Evolutionary conservation across 805 yeast species (phyloP).

Genomic region (Saccharomycopsis microspora): DNA sequence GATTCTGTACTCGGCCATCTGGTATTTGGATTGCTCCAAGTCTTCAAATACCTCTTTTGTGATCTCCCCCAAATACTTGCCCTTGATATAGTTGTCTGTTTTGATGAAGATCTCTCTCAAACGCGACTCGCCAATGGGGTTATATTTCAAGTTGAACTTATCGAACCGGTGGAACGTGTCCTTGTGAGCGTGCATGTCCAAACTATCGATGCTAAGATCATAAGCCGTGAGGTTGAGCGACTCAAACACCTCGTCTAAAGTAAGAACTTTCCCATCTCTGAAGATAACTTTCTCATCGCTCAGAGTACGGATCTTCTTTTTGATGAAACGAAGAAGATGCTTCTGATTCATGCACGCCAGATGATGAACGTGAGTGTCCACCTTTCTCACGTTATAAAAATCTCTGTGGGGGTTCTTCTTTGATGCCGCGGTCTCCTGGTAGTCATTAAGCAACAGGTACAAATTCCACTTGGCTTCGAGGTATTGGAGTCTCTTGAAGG

Average conservation of each 20-base stretch:
- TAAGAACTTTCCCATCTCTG: conserved; percentile 83
- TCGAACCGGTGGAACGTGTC: conserved; percentile 98
- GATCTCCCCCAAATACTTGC: conserved; percentile 83
- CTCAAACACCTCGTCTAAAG: conserved; percentile 82
- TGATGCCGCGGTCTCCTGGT: conserved; percentile 82
- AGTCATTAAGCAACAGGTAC: conserved; percentile 79
- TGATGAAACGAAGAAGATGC: conserved; percentile 87
- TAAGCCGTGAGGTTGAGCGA: conserved; percentile 88
- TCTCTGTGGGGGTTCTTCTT: conserved; percentile 95
- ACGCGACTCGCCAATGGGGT: conserved; percentile 97
- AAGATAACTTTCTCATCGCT: conserved; percentile 86
- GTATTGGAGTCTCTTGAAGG: conserved; percentile 86
- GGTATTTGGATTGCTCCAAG: conserved; percentile 90
- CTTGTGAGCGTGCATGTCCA: conserved; percentile 99
- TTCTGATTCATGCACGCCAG: conserved; percentile 99
- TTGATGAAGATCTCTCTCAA: conserved; percentile 90
- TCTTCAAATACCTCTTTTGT: conserved; percentile 92
- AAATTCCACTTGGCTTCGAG: conserved; percentile 95
- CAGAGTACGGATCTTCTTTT: conserved; percentile 78
- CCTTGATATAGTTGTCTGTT: conserved; percentile 87
- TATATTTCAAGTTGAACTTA: conserved; percentile 92
- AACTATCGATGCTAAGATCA: conserved; percentile 89
- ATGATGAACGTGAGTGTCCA: conserved; percentile 97
- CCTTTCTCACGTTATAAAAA: conserved; percentile 91
- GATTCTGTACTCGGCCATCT: conserved; percentile 93